Evolutionary conservation across 352 stramenopile genomes (phyloP), one percentile per base, ranked within the genome.

Genomic region (Globisporangium radiosum): DNA sequence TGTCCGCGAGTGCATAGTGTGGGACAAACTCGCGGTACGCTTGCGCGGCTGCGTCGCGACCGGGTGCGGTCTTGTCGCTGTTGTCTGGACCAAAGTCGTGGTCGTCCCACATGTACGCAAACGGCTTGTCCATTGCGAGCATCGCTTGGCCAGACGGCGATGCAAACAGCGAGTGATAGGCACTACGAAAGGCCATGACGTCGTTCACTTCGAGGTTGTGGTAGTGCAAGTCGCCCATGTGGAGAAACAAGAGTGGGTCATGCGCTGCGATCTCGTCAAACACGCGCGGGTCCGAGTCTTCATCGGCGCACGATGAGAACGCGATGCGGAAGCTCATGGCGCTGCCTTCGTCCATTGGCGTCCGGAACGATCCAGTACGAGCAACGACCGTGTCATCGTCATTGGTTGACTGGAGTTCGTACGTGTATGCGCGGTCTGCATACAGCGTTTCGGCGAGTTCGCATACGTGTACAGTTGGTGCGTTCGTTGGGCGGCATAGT

Each of bases 21-120:
- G 88, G 87, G 1, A 95, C 85, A 44, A 86, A 81, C 60, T 95
- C 83, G 0, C 76, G 78, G 68, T 92, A 95, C 36, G 81, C 81
- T 65, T 87, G 73, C 7, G 94, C 60, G 7, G 88, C 89, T 0
- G 84, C 80, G 17, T 88, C 75, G 7, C 83, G 72, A 38, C 82
- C 85, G 1, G 72, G 78, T 38, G 85, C 82, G 14, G 75, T 92
- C 54, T 78, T 78, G 64, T 96, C 81, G 33, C 84, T 94, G 59
- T 96, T 96, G 71, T 96, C 86, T 38, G 84, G 85, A 37, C 87
- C 88, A 59, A 85, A 96, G 63, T 96, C 88, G 67, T 96, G 88
- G 70, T 96, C 88, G 62, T 94, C 84, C 81, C 84, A 96, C 85
- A 95, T 96, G 65, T 96, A 95, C 14, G 72, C 82, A 56, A 96